Percentiles rank a stretch among this genome's conserved stretches.
These are phyloP conservation scores for Aspergillus sp. DNA, from an alignment of 2,329 filamentous ascomycete species.

Conservation along the genomic window DNA sequence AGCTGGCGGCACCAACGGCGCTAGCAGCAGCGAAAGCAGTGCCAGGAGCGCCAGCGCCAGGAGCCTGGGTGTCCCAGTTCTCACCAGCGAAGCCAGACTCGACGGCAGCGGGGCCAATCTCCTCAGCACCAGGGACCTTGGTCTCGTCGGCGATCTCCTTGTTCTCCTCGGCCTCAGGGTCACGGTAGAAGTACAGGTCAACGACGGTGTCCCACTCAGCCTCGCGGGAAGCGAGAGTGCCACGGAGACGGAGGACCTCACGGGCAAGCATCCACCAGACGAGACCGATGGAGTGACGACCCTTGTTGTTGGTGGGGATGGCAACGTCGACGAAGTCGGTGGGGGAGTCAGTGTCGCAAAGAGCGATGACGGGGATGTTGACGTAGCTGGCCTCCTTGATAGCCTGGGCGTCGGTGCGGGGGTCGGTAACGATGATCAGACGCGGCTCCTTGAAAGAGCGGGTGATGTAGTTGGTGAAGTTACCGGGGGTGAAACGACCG, in stretches of 20 bases:
- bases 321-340: constrained; percentile 99
- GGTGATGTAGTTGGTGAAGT: constrained; percentile 99
- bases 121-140: constrained; percentile 77
- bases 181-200: constrained; percentile 99
- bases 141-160: constrained; percentile 79
- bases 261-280: constrained; percentile 99
- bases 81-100: constrained; percentile 68
- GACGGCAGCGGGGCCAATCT: constrained; percentile 71
- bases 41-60: constrained; percentile 56
- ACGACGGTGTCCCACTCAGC: constrained; percentile 98
- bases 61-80: constrained; percentile 76
- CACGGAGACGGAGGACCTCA: constrained; percentile 98
- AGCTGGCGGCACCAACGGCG: constrained; percentile 57
- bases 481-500: constrained; percentile 99
- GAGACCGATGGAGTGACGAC: constrained; percentile 95
- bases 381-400: constrained; percentile 99
- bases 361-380: constrained; percentile 99
- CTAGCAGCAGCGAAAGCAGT: constrained; percentile 63
- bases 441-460: constrained; percentile 99
- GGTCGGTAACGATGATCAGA: constrained; percentile 98
- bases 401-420: constrained; percentile 98
- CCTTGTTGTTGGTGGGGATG: constrained; percentile 99
- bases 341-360: constrained; percentile 98
- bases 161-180: constrained; percentile 98
- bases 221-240: constrained; percentile 93